phyloP scores from a whole-genome alignment of 2,329 filamentous ascomycete species.

The Aspergillus ochraceus region DNA sequence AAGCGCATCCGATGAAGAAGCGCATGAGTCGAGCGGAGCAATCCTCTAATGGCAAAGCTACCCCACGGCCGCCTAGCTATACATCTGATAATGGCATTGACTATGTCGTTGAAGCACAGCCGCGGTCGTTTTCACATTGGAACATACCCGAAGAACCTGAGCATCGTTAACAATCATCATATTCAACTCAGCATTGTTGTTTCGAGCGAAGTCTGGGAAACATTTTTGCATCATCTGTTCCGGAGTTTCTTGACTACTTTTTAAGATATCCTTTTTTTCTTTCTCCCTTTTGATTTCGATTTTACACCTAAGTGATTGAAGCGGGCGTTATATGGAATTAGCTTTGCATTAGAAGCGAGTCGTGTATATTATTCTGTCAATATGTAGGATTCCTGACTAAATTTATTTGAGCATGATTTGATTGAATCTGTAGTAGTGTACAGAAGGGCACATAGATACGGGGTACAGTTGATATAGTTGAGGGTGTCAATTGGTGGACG shows the following conservation, averaged over 20 bases:
- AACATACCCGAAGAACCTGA: slow-evolving; percentile 4
- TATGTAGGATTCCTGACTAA: neutral
- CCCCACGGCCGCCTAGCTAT: slow-evolving; percentile 71
- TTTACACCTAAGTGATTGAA: slow-evolving; percentile 1
- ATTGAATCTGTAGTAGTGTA: no score
- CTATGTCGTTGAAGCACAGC: slow-evolving; percentile 69
- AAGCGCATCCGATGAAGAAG: neutral
- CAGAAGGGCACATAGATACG: no score
- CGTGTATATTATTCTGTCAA: neutral
- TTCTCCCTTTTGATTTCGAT: neutral
- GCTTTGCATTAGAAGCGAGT: neutral
- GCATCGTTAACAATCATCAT: neutral
- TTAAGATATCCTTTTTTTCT: neutral
- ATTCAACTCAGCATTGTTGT: neutral
- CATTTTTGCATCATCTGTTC: neutral
- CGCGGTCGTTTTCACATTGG: slow-evolving; percentile 55
- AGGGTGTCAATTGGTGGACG: neutral
- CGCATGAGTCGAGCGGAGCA: slow-evolving; percentile 2
- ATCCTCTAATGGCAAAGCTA: slow-evolving; percentile 20
- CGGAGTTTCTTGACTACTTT: neutral
- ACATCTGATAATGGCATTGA: slow-evolving; percentile 71
- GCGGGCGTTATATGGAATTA: slow-evolving; percentile 10
- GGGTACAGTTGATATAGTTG: neutral
- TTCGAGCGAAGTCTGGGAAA: neutral
- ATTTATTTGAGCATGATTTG: slow-evolving; percentile 8